These are phyloP conservation scores for Pseudocercospora macadamiae DNA, from an alignment of 2,329 filamentous ascomycete genomes.

Conservation along the genomic window DNA sequence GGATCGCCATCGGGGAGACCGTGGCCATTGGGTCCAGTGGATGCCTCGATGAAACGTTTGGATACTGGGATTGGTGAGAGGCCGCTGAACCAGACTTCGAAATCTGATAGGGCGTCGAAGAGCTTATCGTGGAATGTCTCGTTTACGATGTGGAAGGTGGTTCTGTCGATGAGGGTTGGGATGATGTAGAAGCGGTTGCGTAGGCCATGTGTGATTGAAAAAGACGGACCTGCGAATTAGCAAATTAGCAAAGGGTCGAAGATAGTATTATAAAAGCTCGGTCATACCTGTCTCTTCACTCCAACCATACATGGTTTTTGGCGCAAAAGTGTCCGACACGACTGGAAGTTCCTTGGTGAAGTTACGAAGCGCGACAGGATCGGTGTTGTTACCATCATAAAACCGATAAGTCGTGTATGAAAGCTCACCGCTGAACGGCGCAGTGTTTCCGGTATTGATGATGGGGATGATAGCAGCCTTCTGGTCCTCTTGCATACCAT, in stretches of 20 bases:
- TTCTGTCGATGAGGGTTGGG: background rate
- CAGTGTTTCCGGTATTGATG: slow-evolving; percentile 2
- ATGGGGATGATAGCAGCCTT: slow-evolving; percentile 3
- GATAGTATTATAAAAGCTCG: too few relatives aligned
- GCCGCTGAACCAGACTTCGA: slow-evolving; percentile 3
- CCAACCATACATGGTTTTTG: slow-evolving; percentile 11
- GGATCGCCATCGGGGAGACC: slow-evolving; percentile 3
- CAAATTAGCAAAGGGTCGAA: too few relatives aligned
- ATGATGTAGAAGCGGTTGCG: slow-evolving; percentile 5
- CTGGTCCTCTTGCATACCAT: background rate
- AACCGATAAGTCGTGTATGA: slow-evolving; percentile 6
- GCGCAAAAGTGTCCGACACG: background rate
- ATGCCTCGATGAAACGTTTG: slow-evolving; percentile 1
- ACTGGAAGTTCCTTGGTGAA: slow-evolving; percentile 1
- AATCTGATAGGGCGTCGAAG: background rate
- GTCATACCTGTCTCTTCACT: slow-evolving; percentile 4
- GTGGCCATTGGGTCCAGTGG: background rate
- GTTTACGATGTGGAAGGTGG: background rate
- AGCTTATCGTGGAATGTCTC: background rate
- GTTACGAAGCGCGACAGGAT: background rate
- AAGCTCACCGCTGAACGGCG: background rate
- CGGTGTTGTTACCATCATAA: slow-evolving; percentile 1
- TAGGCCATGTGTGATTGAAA: background rate
- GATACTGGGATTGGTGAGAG: background rate
- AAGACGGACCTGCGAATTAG: background rate